Evolutionary conservation across 306 rosid species (phyloP).

Genomic region (Boehmeria nivea): DNA sequence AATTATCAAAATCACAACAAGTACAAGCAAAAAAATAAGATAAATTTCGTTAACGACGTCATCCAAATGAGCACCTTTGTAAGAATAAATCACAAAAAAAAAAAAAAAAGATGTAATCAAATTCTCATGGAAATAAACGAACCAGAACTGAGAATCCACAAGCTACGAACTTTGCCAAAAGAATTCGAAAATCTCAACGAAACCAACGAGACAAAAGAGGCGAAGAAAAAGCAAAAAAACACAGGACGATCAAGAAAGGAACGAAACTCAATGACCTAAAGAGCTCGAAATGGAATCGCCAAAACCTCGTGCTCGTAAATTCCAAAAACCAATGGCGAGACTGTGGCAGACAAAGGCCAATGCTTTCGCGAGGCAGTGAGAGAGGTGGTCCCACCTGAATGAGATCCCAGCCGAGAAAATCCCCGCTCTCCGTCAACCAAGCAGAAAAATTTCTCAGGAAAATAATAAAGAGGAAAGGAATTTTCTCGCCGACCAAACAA

Average conservation of each 20-base stretch:
- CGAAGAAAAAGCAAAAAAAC: not conserved
- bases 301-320: conserved; percentile 75
- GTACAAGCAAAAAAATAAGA: no score
- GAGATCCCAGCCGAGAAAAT: not conserved
- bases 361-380: conserved; percentile 30
- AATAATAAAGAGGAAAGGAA: not conserved
- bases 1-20: no score
- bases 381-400: conserved; percentile 27
- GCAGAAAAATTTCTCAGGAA: not conserved
- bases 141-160: conserved; percentile 15
- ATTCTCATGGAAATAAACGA: conserved; percentile 6
- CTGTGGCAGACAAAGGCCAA: conserved; percentile 30
- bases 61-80: no score
- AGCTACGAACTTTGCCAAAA: not conserved
- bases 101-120: not conserved
- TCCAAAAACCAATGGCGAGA: conserved; percentile 30
- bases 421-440: not conserved
- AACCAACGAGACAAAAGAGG: not conserved
- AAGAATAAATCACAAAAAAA: not conserved
- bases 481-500: conserved; percentile 31
- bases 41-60: no score
- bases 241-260: not conserved
- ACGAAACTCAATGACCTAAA: conserved; percentile 24
- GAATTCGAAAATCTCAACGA: conserved; percentile 13
- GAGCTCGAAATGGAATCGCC: not conserved